phyloP scores from a whole-genome alignment of 208 protist species.

The Acanthamoeba sp. region DNA sequence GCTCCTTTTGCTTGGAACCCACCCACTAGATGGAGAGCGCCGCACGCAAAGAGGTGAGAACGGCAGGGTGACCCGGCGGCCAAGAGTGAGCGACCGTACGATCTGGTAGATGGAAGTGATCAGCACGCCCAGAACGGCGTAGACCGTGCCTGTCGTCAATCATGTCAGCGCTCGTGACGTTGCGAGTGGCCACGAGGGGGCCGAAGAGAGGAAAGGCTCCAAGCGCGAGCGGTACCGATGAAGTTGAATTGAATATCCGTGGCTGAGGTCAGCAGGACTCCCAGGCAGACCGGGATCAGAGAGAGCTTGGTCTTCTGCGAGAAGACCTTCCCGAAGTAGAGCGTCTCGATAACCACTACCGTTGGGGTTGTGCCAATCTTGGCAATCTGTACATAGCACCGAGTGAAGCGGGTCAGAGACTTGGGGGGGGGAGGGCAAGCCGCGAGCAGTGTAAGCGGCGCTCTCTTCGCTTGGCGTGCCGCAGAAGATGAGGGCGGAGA shows the following conservation, averaged over 20 bases:
- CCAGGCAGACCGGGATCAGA: slow-evolving; percentile 91
- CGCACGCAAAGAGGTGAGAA: neutral
- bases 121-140: slow-evolving; percentile 89
- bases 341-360: slow-evolving; percentile 68
- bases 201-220: neutral
- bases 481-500: neutral
- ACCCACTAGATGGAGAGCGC: slow-evolving; percentile 91
- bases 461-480: neutral
- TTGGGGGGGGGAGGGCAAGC: neutral
- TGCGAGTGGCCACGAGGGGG: too few relatives aligned
- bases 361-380: slow-evolving; percentile 82
- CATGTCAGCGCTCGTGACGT: too few relatives aligned
- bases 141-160: slow-evolving; percentile 78
- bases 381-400: slow-evolving; percentile 26
- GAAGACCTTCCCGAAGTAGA: slow-evolving; percentile 67
- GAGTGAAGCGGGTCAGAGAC: too few relatives aligned
- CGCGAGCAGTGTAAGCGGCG: too few relatives aligned
- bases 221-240: slow-evolving; percentile 77
- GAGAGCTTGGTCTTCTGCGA: slow-evolving; percentile 86
- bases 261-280: slow-evolving; percentile 89
- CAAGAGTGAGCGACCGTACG: too few relatives aligned
- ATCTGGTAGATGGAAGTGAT: slow-evolving; percentile 93
- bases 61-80: too few relatives aligned
- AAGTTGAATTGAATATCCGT: slow-evolving; percentile 91
- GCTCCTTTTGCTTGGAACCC: slow-evolving; percentile 91